Evolutionary conservation across 176 grass and related monocot species (phyloP).

Genomic region (Rhynchospora tenuis): DNA sequence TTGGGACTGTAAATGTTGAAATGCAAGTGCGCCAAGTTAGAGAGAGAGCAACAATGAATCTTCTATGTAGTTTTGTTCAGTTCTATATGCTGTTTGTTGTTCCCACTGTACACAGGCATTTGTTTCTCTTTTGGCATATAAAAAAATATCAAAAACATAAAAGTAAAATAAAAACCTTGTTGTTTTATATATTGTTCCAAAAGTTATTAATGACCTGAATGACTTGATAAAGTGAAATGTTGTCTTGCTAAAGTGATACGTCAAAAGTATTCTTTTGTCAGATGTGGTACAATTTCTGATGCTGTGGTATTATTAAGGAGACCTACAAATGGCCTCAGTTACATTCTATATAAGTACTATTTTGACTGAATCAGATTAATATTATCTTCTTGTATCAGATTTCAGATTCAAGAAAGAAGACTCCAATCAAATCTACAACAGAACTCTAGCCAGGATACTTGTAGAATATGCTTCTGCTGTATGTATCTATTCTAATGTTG

Average conservation of each 20-base stretch:
- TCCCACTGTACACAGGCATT: too few species aligned
- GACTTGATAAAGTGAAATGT: neutral
- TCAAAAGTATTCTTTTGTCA: neutral
- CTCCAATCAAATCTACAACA: conserved; percentile 54
- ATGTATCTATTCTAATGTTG: conserved; percentile 24
- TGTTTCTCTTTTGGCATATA: too few species aligned
- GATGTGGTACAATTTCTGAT: neutral
- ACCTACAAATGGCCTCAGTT: neutral
- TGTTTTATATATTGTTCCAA: too few species aligned
- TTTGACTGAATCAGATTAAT: neutral
- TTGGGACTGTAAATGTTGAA: neutral
- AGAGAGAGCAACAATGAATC: too few species aligned
- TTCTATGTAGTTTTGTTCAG: too few species aligned
- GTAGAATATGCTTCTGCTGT: conserved; percentile 93
- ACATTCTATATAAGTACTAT: neutral
- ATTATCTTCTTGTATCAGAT: conserved; percentile 33
- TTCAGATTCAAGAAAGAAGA: conserved; percentile 27
- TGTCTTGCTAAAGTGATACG: neutral
- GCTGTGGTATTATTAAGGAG: neutral
- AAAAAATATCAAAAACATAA: too few species aligned
- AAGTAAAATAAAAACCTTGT: too few species aligned
- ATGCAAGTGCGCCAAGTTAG: neutral
- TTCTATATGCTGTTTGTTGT: too few species aligned
- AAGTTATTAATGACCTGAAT: neutral
- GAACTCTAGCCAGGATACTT: conserved; percentile 66